These are phyloP conservation scores for Erigeron philadelphicus DNA, from an alignment of 140 eudicot species.

Conservation along the genomic window DNA sequence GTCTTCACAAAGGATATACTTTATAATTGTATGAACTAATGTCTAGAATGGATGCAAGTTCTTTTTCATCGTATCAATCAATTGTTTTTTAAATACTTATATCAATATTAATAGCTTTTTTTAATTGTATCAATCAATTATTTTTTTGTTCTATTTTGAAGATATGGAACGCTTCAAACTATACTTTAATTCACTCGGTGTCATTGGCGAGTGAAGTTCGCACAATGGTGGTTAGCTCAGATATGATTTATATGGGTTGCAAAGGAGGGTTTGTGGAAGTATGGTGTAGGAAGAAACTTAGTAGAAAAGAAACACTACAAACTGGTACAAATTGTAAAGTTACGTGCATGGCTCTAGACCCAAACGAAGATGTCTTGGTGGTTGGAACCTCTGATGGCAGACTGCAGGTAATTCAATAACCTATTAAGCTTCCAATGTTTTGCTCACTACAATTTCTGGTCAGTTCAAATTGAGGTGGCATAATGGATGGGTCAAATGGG, in stretches of 20 bases:
- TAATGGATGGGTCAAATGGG: not conserved
- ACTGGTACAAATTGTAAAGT: slow-evolving; percentile 46
- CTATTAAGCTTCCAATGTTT: not conserved
- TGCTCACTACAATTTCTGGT: not conserved
- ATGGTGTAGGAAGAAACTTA: slow-evolving; percentile 72
- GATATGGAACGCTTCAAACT: slow-evolving; percentile 67
- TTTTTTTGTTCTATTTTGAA: slow-evolving; percentile 19
- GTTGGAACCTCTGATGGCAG: slow-evolving; percentile 74
- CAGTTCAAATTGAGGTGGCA: not conserved
- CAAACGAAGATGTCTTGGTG: slow-evolving; percentile 51
- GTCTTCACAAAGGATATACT: not conserved
- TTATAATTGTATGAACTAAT: not conserved
- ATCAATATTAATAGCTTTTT: not conserved
- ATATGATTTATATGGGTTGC: slow-evolving; percentile 64
- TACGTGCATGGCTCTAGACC: slow-evolving; percentile 59
- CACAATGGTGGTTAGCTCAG: slow-evolving; percentile 50
- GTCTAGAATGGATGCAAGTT: not conserved
- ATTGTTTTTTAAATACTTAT: not conserved
- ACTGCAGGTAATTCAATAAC: slow-evolving; percentile 49
- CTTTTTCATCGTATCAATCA: not conserved
- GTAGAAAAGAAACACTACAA: slow-evolving; percentile 62
- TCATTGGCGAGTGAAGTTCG: slow-evolving; percentile 55
- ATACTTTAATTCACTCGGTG: slow-evolving; percentile 46
- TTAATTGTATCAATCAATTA: slow-evolving; percentile 9
- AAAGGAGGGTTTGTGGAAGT: slow-evolving; percentile 74